Conservation (phyloP, 2,329 filamentous ascomycete genomes). For the Esteya vermicola region DNA sequence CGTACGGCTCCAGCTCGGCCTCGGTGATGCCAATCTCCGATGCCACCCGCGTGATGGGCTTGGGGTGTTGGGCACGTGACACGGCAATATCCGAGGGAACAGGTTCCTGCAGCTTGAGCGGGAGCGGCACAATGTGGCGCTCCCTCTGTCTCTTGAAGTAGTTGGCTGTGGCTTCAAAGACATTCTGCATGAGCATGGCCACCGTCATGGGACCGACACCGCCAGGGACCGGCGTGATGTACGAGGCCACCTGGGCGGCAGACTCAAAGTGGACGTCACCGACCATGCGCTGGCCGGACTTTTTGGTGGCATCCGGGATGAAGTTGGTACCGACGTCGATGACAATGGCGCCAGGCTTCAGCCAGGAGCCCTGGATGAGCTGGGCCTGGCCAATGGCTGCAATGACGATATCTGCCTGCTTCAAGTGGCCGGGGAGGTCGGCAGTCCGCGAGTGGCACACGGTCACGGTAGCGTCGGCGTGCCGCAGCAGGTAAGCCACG, state of each 20-base stretch:
- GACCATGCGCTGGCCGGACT: conserved; percentile 82
- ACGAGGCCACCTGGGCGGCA: conserved; percentile 71
- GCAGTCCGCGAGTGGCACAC: conserved; percentile 85
- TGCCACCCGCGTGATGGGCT: conserved; percentile 74
- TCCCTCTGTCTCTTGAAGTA: conserved; percentile 76
- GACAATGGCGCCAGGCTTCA: conserved; percentile 88
- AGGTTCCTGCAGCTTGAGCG: conserved; percentile 61
- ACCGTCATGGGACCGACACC: conserved; percentile 98
- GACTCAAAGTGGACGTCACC: conserved; percentile 90
- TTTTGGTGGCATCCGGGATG: conserved; percentile 75
- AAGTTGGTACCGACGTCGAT: conserved; percentile 98
- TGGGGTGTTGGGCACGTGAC: conserved; percentile 80
- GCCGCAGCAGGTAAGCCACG: conserved; percentile 88
- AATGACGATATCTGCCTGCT: conserved; percentile 76
- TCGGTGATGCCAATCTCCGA: conserved; percentile 73
- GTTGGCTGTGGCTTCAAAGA: conserved; percentile 68
- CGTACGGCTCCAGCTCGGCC: conserved; percentile 90
- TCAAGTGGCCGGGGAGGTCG: conserved; percentile 58
- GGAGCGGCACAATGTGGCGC: conserved; percentile 67
- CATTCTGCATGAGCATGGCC: conserved; percentile 93
- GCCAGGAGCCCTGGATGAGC: conserved; percentile 88
- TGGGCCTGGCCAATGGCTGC: conserved; percentile 79
- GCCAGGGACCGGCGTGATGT: conserved; percentile 91
- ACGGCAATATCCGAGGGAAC: conserved; percentile 95
- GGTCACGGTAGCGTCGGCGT: conserved; percentile 92